These are phyloP conservation scores for Lactarius tabidus DNA, from an alignment of 768 basidiomycete genomes.

Conservation along the genomic window DNA sequence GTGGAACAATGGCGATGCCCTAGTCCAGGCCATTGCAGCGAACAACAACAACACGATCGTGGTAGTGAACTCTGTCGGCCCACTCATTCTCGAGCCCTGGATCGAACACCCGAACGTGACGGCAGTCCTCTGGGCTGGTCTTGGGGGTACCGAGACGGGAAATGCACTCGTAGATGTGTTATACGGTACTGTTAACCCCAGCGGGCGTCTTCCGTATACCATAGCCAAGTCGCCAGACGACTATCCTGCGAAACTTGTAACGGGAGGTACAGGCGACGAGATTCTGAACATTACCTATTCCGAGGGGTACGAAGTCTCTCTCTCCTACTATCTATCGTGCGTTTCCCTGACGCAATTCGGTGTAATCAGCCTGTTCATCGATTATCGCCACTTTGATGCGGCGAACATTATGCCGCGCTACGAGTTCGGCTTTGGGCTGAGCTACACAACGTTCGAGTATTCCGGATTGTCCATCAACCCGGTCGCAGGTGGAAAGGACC, in stretches of 20 bases:
- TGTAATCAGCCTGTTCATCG: neutral
- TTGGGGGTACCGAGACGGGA: constrained; percentile 62
- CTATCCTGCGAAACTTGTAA: neutral
- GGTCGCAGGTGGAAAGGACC: constrained; percentile 34
- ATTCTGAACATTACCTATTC: constrained; percentile 25
- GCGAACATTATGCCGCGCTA: neutral
- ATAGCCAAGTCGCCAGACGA: constrained; percentile 51
- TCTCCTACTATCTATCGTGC: neutral
- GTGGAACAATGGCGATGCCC: constrained; percentile 28
- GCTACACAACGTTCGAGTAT: constrained; percentile 2
- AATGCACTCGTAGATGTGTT: constrained; percentile 73
- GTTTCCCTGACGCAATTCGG: constrained; percentile 25
- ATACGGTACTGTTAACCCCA: constrained; percentile 71
- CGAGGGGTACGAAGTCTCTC: constrained; percentile 26
- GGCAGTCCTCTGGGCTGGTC: constrained; percentile 29
- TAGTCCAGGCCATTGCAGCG: constrained; percentile 64
- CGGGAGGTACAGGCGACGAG: neutral
- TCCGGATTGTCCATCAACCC: constrained; percentile 48
- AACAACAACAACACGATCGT: constrained; percentile 71
- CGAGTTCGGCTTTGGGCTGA: neutral
- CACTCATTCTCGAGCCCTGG: constrained; percentile 41
- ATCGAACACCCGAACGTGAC: constrained; percentile 43
- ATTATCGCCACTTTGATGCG: neutral
- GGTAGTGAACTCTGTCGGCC: constrained; percentile 49
- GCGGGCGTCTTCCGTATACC: constrained; percentile 62